A percentile compares a stretch with the other conserved stretches of the same genome.
phyloP scores from a whole-genome alignment of 2,329 filamentous ascomycete genomes.

The Colletotrichum sp. region DNA sequence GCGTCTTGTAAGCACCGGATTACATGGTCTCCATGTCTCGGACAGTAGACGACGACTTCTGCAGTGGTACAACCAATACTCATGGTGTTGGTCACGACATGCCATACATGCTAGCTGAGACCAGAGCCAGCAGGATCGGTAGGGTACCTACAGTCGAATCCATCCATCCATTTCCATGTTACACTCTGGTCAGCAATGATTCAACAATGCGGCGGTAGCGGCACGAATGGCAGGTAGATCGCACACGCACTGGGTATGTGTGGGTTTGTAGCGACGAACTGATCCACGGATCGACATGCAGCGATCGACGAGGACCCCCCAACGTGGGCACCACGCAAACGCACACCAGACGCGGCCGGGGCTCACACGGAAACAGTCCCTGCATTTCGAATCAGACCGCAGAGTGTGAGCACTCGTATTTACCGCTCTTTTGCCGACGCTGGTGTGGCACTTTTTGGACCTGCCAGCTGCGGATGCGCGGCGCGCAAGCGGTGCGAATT shows the following conservation, averaged over 20 bases:
- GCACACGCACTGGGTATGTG: background rate
- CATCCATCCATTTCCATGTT: background rate
- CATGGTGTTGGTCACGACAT: background rate
- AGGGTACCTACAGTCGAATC: background rate
- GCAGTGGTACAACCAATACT: background rate
- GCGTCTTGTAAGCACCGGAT: background rate
- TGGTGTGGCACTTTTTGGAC: background rate
- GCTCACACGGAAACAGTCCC: background rate
- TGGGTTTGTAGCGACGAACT: background rate
- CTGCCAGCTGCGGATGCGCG: background rate
- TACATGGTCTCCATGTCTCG: background rate
- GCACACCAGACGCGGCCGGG: background rate
- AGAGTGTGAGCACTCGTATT: background rate
- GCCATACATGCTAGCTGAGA: background rate
- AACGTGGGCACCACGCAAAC: background rate
- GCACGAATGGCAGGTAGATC: background rate
- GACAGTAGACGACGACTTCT: background rate
- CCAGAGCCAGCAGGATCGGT: background rate
- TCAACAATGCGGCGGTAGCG: background rate
- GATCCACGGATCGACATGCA: slow-evolving; percentile 9
- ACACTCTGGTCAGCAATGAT: background rate
- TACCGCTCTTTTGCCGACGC: background rate
- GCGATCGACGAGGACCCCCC: slow-evolving; percentile 3
- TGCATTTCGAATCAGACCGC: background rate
- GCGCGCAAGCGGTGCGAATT: background rate